Evolutionary conservation across 805 yeast genomes (phyloP), one percentile per base, ranked within the genome.

Genomic region (Metschnikowia picachoensis): DNA sequence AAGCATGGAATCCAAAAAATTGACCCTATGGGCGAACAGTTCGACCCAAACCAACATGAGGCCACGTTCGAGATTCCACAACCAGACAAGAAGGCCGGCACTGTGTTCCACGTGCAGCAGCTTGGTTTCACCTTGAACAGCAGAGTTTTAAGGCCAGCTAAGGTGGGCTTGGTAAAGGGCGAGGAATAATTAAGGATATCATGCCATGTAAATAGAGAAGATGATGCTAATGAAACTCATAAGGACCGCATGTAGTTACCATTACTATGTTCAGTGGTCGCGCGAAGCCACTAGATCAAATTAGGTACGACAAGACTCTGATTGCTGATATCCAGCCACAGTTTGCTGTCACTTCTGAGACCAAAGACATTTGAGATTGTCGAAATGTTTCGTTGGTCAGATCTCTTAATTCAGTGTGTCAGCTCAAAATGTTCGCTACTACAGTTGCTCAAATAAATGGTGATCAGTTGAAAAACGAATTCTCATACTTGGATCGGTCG

Each of bases 71-170:
- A 90, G 73, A 71, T 86, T 44, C 85, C 92, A 30, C 87, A 85
- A 61, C 87, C 91, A 40, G 94, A 80, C 57, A 87, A 88, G 68
- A 92, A 87, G 68, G 87, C 96, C 14, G 96, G 96, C 49, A 85
- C 96, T 27, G 88, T 90, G 48, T 86, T 91, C 81, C 87, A 80
- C 60, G 97, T 91, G 49, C 96, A 90, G 72, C 96, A 87, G 70
- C 78, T 84, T 20, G 97, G 97, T 36, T 90, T 83, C 72, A 82
- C 84, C 49, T 76, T 89, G 60, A 89, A 89, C 71, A 81, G 85
- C 58, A 80, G 97, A 65, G 96, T 90, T 30, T 77, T 90, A 64
- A 81, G 97, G 71, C 95, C 97, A 30, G 96, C 97, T 48, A 90
- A 90, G 76, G 97, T 90, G 55, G 97, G 97, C 58, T 80, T 90